Evolutionary conservation across 768 basidiomycete genomes (phyloP), one percentile per base, ranked within the genome.

Genomic region (Tylopilus rubrobrunneus): DNA sequence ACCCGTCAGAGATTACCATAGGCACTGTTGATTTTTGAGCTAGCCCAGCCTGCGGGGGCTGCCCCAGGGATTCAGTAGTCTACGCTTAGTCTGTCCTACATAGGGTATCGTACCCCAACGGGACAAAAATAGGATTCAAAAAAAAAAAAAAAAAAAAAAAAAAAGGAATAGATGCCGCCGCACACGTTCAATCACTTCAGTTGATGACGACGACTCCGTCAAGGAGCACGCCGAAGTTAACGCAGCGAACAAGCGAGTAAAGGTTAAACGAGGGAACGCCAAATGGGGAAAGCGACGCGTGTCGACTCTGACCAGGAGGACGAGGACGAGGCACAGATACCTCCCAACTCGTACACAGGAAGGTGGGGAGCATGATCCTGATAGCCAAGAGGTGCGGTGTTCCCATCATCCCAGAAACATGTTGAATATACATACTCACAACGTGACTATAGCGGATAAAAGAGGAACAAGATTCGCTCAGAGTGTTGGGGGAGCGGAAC

Each of bases 401-500:
- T 45, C 36, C n/a, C 33, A 48, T 40, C 14, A 39, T 31, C 42
- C 49, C 21, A 27, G 40, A 23, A 4, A 23, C 40, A 17, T 23
- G 14, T 45, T 9, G 8, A 19, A 8, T 52, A 48, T 23, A 4
- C 51, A n/a, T n/a, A n/a, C n/a, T 50, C 29, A 64, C 34, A n/a
- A n/a, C n/a, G 39, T 11, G 28, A 2, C 47, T 43, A 3, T 53
- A 86, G 86, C 71, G 64, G 25, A 74, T 86, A 45, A 72, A 73
- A 58, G 71, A 71, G 1, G 86, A 90, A 45, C 75, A 74, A 45
- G 77, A 78, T 10, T 74, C 79, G 33, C 73, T 86, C 39, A 75
- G 71, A 55, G 83, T 82, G 14, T 76, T 87, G 72, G 76, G 81
- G 53, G 84, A 89, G 40, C 83, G 87, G 48, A 90, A 92, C 56